phyloP scores from a whole-genome alignment of 192 early-diverging fungal species.

The Powellomyces hirtus region DNA sequence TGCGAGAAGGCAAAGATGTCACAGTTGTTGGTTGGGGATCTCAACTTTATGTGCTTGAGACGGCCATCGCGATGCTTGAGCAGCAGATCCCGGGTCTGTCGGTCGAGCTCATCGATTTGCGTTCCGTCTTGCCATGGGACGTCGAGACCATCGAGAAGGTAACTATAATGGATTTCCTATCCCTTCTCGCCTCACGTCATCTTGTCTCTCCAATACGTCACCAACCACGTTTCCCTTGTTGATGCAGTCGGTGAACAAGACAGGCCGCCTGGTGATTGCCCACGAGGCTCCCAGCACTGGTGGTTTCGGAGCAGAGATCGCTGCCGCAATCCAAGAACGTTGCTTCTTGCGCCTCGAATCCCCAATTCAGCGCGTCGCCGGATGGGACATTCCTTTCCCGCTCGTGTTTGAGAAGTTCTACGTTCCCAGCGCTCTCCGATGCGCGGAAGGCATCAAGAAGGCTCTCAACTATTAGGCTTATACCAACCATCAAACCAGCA shows the following conservation, averaged over 20 bases:
- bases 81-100: conserved; percentile 79
- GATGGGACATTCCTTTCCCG: conserved; percentile 89
- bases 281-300: conserved; percentile 91
- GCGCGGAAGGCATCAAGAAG: conserved; percentile 84
- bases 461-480: conserved; percentile 63
- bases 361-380: conserved; percentile 87
- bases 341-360: conserved; percentile 90
- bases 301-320: conserved; percentile 91
- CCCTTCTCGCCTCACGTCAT: neutral
- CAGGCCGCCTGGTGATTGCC: conserved; percentile 85
- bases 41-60: conserved; percentile 91
- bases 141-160: conserved; percentile 79
- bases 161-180: neutral
- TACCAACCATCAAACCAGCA: too few species aligned
- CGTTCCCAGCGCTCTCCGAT: conserved; percentile 79
- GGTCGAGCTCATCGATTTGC: conserved; percentile 90
- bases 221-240: neutral
- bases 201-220: too few species aligned
- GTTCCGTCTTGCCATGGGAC: conserved; percentile 90
- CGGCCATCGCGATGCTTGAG: conserved; percentile 82
- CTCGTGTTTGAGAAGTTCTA: conserved; percentile 92
- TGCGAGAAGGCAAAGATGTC: conserved; percentile 81
- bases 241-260: conserved; percentile 80
- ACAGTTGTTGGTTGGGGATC: conserved; percentile 91
- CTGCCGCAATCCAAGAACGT: conserved; percentile 80